Evolutionary conservation across 352 stramenopile species (phyloP), one percentile per base, ranked within the genome.

Genomic region (Phytophthora agathidicida): DNA sequence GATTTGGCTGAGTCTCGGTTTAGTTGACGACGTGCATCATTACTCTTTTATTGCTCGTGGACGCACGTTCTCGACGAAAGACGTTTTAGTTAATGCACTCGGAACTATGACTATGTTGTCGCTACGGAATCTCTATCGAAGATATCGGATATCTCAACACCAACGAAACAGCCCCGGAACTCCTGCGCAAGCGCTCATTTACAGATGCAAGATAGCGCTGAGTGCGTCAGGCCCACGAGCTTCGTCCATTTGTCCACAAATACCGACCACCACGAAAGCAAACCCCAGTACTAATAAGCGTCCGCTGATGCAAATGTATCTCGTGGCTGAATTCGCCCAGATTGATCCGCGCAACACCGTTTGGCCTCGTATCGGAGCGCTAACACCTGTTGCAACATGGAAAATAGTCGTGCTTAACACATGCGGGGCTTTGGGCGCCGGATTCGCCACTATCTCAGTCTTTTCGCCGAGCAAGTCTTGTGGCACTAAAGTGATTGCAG

Each of bases 31-130:
- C 2, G 43, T 55, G 0, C 49, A 61, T 3, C 50, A 67, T 28
- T 56, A 48, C 23, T 7, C n/a, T 4, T 26, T 67, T 6, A 14
- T 56, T 7, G 22, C 59, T 41, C 19, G 26, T 3, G 31, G 24
- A 2, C 50, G 37, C 4, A 32, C 35, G 4, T 24, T 68, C 19
- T 57, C 50, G 5, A 68, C 50, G 4, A 68, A 68, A 46, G 59
- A 68, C 8, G 19, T 62, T 27, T n/a, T 68, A 13, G 30, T 13
- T 3, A 68, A 68, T 24, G 31, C 22, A 4, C 26, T 57, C 3
- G 59, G 35, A 16, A 68, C 59, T 2, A 57, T 68, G 49, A 38
- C 37, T 1, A 68, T 54, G 33, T 16, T 68, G 31, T 41, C 32
- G 5, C 22, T 59, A 13, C 31, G 56, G 10, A 49, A 37, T 35